These are phyloP conservation scores for Pseudophaeomoniella oleicola DNA, from an alignment of 2,329 filamentous ascomycete genomes.

Conservation along the genomic window DNA sequence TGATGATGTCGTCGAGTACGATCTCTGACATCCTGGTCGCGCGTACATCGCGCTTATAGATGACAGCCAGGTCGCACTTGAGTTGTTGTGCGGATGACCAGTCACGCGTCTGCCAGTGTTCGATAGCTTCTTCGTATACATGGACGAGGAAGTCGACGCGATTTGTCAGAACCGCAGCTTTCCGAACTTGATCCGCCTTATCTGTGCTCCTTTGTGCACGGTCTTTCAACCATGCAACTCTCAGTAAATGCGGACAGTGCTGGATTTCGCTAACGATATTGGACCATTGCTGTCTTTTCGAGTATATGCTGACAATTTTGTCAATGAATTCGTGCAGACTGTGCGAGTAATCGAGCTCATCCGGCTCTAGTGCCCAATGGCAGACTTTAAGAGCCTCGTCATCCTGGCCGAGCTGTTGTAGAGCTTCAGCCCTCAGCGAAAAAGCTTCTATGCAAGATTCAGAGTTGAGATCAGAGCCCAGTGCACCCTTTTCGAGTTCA, in stretches of 20 bases:
- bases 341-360: neutral
- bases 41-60: neutral
- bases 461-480: neutral
- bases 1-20: neutral
- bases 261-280: neutral
- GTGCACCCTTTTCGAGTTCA: neutral
- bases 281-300: neutral
- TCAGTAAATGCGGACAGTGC: neutral
- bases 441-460: neutral
- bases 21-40: neutral
- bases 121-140: neutral
- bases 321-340: neutral
- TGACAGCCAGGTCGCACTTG: neutral
- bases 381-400: neutral
- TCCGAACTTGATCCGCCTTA: neutral
- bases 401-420: neutral
- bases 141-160: neutral
- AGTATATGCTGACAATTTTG: neutral
- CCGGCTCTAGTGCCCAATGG: neutral
- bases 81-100: neutral
- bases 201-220: too few relatives aligned
- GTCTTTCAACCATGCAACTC: neutral
- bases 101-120: neutral
- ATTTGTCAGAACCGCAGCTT: neutral
- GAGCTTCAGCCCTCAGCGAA: neutral